Conservation (phyloP, 805 yeast genomes). For the Spathaspora girioi region DNA sequence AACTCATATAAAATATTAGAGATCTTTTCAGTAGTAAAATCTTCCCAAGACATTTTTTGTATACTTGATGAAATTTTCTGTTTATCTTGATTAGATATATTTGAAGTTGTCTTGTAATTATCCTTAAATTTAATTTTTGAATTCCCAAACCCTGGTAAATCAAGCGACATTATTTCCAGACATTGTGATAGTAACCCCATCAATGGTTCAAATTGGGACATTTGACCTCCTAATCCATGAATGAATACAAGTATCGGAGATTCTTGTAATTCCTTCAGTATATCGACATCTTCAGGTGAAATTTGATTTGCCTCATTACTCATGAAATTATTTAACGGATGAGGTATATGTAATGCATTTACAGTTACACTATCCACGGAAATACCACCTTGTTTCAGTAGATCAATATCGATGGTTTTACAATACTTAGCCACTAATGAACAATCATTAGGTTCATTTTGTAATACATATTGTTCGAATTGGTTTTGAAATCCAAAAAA, state of each 20-base stretch:
- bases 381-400: conserved; percentile 16
- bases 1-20: conserved; percentile 37
- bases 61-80: conserved; percentile 26
- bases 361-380: conserved; percentile 33
- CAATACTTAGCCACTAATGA: conserved; percentile 50
- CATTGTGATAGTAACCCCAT: conserved; percentile 60
- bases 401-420: conserved; percentile 34
- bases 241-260: conserved; percentile 64
- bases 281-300: conserved; percentile 12
- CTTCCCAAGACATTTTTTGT: conserved; percentile 32
- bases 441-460: conserved; percentile 51
- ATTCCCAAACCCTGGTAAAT: conserved; percentile 87
- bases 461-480: conserved; percentile 41
- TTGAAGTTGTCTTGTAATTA: conserved; percentile 14
- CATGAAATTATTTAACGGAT: conserved; percentile 39
- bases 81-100: conserved; percentile 28
- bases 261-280: conserved; percentile 35
- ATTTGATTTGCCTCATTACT: conserved; percentile 21
- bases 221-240: conserved; percentile 90
- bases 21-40: conserved; percentile 40
- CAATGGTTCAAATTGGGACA: conserved; percentile 78
- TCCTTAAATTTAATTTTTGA: conserved; percentile 19
- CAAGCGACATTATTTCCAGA: conserved; percentile 65
- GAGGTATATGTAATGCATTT: conserved; percentile 45
- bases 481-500: conserved; percentile 20